A percentile compares a stretch with the other conserved stretches of the same genome.
phyloP scores from a whole-genome alignment of 1,139 yeast genomes.

The Debaryomycetaceae sp. region DNA sequence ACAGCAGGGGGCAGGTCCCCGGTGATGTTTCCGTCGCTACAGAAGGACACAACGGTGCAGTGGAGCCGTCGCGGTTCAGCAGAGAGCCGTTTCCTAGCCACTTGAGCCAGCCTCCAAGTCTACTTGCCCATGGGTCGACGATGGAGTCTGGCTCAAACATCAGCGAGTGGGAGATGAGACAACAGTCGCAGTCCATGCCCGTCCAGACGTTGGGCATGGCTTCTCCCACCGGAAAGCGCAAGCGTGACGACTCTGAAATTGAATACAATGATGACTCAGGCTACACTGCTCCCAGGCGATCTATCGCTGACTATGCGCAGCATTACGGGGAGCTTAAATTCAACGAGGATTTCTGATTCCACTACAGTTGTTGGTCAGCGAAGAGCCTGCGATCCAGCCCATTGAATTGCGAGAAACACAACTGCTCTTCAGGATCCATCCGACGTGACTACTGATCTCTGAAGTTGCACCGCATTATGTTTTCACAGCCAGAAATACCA shows the following conservation, averaged over 20 bases:
- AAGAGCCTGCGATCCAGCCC: no score
- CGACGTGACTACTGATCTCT: no score
- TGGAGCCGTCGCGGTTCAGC: conserved; percentile 3
- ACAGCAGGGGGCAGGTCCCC: conserved; percentile 1
- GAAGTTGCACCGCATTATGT: no score
- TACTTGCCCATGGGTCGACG: conserved; percentile 39
- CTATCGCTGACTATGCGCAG: conserved; percentile 17
- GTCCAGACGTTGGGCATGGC: conserved; percentile 1
- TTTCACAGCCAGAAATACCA: no score
- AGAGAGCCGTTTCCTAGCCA: conserved; percentile 56
- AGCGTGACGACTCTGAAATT: conserved; percentile 24
- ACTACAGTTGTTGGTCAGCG: no score
- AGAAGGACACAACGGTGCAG: conserved; percentile 6
- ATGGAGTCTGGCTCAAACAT: conserved; percentile 42
- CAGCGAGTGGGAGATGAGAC: conserved; percentile 44
- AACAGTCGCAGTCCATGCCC: background rate
- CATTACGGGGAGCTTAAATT: conserved; percentile 44
- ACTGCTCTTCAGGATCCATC: no score
- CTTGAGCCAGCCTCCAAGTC: conserved; percentile 36
- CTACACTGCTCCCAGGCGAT: conserved; percentile 17
- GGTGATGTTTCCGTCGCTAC: conserved; percentile 4
- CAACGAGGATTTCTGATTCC: conserved; percentile 39
- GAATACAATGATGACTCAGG: background rate
- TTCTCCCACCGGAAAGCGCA: conserved; percentile 29
- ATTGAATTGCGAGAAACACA: no score